A percentile compares a stretch with the other conserved stretches of the same genome.
Evolutionary conservation across 176 grass and related monocot genomes (phyloP).

Genomic region (Leersia perrieri): DNA sequence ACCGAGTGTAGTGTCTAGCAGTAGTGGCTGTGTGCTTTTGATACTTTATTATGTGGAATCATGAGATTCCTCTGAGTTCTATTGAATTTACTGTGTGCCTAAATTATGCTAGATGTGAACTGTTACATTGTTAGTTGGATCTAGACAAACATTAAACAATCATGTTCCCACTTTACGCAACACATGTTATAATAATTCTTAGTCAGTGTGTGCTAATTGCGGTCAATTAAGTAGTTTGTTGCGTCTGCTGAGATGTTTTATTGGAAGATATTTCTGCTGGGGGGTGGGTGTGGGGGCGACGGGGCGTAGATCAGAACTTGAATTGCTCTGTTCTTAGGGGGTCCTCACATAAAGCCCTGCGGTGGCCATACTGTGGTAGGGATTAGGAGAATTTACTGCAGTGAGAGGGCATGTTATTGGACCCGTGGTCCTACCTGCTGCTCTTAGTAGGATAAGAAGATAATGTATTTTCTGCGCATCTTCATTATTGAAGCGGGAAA

Average conservation of each 20-base stretch:
- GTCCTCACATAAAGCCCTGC: background rate
- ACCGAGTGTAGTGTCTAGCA: background rate
- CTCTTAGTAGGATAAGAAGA: conserved; percentile 16
- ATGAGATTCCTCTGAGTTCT: background rate
- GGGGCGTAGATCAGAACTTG: background rate
- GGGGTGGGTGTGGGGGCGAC: background rate
- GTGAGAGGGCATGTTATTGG: conserved; percentile 11
- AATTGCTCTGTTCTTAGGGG: conserved; percentile 27
- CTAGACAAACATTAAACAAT: conserved; percentile 28
- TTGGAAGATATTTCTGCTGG: conserved; percentile 30
- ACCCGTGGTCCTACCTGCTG: conserved; percentile 18
- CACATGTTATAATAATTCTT: conserved; percentile 30
- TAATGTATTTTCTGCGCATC: conserved; percentile 3
- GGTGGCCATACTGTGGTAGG: conserved; percentile 20
- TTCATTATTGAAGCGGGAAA: conserved; percentile 29
- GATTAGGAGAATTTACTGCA: conserved; percentile 13
- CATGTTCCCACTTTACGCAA: conserved; percentile 21
- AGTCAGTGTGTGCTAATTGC: background rate
- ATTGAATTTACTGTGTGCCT: background rate
- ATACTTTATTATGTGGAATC: background rate
- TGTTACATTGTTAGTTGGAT: conserved; percentile 6
- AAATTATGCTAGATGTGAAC: background rate
- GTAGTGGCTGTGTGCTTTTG: background rate
- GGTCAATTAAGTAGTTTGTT: background rate
- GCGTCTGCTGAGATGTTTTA: background rate